Base-by-base conservation (phyloP, 345 rosid genomes). In the Ceriops decandra region DNA sequence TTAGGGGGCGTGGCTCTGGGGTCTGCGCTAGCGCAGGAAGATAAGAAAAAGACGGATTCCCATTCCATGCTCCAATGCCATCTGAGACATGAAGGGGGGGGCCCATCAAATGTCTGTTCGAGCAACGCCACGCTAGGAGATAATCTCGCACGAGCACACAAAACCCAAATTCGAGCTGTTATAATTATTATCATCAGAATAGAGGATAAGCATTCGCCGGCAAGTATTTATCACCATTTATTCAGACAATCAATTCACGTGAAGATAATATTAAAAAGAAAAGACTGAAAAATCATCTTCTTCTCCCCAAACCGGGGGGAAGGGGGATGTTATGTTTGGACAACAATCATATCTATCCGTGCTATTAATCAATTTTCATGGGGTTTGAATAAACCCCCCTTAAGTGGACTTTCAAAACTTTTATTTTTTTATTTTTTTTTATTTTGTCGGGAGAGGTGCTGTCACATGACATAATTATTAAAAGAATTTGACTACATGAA, bases 201-300 rank as follows among this genome's bases (percentile, higher is more conserved):
- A 1, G 5, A 7, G 62, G 38, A 74, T 74, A 64, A 72, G 80
- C 75, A 66, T 73, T 69, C 74, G 66, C 77, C 77, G 26, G 63
- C 52, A 53, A 65, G 75, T 70, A 72, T 76, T 80, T 62, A 72
- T 69, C 59, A 62, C 65, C 47, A 35, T 47, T 58, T 7, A 61
- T 57, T 66, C 57, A 59, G 1, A 51, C 65, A 53, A 68, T 54
- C 47, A 26, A 54, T 21, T 52, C 6, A 57, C 28, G 19, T 36
- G 36, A 74, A 36, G 76, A 79, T 74, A 64, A 79, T 70, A 59
- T 71, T 56, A 38, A 31, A 3, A 42, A 6, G 28, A 33, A 31
- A 68, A 19, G 22, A 57, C 27, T 42, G 3, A 10, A 11, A 38
- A 24, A 24, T 24, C 26, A 38, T 38, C 46, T 10, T 38, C 47